Evolutionary conservation across 371 early-diverging fungal species (phyloP).

Genomic region (Syncephalis plumigaleata): DNA sequence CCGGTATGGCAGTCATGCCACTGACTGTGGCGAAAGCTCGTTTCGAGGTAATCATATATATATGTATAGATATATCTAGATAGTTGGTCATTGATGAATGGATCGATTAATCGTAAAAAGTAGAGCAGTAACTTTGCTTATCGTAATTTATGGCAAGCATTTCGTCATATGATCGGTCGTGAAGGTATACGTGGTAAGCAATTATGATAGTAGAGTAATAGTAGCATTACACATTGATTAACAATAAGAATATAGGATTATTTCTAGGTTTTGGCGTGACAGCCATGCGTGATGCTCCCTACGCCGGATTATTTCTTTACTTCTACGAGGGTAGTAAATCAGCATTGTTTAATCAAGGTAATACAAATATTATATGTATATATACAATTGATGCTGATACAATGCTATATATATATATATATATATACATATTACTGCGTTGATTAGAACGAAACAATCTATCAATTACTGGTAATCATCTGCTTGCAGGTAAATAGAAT

Average conservation of each 20-base stretch:
- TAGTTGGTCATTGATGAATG: not conserved
- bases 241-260: conserved; percentile 25
- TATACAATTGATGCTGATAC: not conserved
- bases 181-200: conserved; percentile 35
- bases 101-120: not conserved
- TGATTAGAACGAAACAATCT: not conserved
- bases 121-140: conserved; percentile 76
- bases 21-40: conserved; percentile 84
- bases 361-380: not conserved
- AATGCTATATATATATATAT: not conserved
- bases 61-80: not conserved
- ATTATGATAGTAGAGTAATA: not conserved
- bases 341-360: conserved; percentile 19
- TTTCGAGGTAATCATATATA: conserved; percentile 46
- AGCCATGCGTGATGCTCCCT: conserved; percentile 83
- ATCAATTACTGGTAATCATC: not conserved
- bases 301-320: conserved; percentile 89
- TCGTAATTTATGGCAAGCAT: conserved; percentile 19
- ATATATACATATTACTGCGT: not conserved
- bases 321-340: conserved; percentile 67
- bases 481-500: conserved; percentile 6
- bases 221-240: not conserved
- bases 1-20: conserved; percentile 88
- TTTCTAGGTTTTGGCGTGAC: conserved; percentile 88
- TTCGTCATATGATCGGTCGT: conserved; percentile 32